phyloP scores from a whole-genome alignment of 805 yeast genomes.

The Wickerhamomyces hampshirensis region DNA sequence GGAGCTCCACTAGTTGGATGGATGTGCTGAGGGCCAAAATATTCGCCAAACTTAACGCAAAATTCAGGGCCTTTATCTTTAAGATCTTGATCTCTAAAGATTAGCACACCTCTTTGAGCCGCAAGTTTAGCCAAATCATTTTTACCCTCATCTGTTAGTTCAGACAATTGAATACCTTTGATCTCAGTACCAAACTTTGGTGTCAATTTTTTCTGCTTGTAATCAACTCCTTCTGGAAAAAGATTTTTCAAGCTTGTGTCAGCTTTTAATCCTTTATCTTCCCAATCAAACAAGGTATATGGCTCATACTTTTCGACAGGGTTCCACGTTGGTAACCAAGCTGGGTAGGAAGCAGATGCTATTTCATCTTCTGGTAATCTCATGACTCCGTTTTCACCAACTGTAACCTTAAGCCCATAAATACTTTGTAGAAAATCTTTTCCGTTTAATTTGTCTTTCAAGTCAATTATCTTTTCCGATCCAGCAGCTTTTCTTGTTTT shows the following conservation, averaged over 20 bases:
- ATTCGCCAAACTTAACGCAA: conserved; percentile 45
- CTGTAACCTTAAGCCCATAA: conserved; percentile 4
- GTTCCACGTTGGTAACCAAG: conserved; percentile 11
- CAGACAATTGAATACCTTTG: conserved; percentile 51
- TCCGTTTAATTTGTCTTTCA: background rate
- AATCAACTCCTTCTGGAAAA: conserved; percentile 1
- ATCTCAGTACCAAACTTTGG: conserved; percentile 68
- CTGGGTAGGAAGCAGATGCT: conserved; percentile 1
- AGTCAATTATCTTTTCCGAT: background rate
- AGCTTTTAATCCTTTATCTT: conserved; percentile 10
- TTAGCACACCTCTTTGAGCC: conserved; percentile 62
- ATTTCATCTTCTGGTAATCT: conserved; percentile 2
- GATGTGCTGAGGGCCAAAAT: conserved; percentile 65
- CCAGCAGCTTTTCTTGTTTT: background rate
- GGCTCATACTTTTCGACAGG: conserved; percentile 10
- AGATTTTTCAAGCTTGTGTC: conserved; percentile 4
- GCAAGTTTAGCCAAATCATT: conserved; percentile 64
- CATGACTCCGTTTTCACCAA: conserved; percentile 6
- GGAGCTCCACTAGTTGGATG: conserved; percentile 74
- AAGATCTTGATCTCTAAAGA: conserved; percentile 61
- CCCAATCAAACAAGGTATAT: conserved; percentile 4
- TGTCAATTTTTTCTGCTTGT: conserved; percentile 19
- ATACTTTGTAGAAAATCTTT: background rate
- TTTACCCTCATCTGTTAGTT: conserved; percentile 47
- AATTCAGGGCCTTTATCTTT: conserved; percentile 45